Percentiles rank a stretch among this genome's conserved stretches.
These are phyloP conservation scores for Globisporangium rhizosaccharum DNA, from an alignment of 352 stramenopile species.

Conservation along the genomic window DNA sequence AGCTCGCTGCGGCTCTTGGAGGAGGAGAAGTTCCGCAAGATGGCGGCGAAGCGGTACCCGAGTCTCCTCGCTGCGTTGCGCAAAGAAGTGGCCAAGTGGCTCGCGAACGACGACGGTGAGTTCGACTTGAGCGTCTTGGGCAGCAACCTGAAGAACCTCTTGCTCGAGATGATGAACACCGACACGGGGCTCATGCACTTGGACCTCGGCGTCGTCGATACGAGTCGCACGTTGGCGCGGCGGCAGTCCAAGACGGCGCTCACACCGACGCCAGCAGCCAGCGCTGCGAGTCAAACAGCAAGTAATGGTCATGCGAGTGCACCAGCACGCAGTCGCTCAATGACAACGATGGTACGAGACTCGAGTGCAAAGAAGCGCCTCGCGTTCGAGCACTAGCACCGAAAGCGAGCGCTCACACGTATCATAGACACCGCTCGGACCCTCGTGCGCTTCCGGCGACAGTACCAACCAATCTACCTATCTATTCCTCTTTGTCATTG, in stretches of 20 bases:
- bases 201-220: constrained; percentile 49
- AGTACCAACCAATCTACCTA: no score
- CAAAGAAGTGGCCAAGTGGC: constrained; percentile 70
- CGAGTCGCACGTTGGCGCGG: constrained; percentile 26
- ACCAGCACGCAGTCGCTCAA: constrained; percentile 26
- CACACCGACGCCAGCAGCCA: constrained; percentile 20
- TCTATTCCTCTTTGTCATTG: not conserved
- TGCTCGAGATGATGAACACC: constrained; percentile 80
- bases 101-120: constrained; percentile 62
- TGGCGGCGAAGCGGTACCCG: constrained; percentile 64
- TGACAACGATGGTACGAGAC: constrained; percentile 27
- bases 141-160: constrained; percentile 59
- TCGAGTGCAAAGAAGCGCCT: constrained; percentile 24
- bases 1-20: constrained; percentile 68
- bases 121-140: constrained; percentile 72
- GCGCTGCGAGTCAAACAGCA: constrained; percentile 16
- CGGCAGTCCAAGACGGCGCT: constrained; percentile 22
- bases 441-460: no score
- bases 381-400: constrained; percentile 21
- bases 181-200: constrained; percentile 83
- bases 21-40: constrained; percentile 75
- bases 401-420: not conserved
- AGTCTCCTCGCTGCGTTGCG: constrained; percentile 40
- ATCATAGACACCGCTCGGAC: no score
- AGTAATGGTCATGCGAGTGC: constrained; percentile 14